Evolutionary conservation across 2,329 filamentous ascomycete species (phyloP).

Genomic region (Colletotrichum truncatum): DNA sequence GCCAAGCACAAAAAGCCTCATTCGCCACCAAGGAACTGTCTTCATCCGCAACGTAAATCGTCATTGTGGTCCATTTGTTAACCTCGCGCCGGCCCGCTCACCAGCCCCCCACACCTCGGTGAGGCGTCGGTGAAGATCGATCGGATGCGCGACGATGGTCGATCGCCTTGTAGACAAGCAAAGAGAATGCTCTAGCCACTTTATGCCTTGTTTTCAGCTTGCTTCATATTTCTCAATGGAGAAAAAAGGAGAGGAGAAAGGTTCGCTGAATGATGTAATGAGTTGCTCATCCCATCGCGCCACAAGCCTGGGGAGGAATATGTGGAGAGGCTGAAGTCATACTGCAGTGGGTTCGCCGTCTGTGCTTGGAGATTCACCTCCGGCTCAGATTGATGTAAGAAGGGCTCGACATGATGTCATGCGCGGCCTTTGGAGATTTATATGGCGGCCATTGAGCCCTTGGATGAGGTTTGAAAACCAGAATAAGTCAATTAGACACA

Average conservation of each 20-base stretch:
- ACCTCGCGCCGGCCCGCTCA: background rate
- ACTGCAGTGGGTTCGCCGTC: slow-evolving; percentile 12
- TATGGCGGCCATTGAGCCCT: background rate
- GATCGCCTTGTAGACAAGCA: background rate
- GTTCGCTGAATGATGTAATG: slow-evolving; percentile 18
- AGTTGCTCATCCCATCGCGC: background rate
- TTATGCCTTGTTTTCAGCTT: background rate
- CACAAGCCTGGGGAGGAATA: background rate
- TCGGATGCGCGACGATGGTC: background rate
- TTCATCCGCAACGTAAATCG: background rate
- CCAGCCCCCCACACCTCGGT: background rate
- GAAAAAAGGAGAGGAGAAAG: background rate
- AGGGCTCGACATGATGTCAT: slow-evolving; percentile 26
- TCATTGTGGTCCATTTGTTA: background rate
- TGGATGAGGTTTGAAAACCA: background rate
- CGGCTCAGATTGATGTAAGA: slow-evolving; percentile 20
- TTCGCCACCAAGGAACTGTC: background rate
- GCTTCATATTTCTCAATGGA: background rate
- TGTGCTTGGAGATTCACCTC: slow-evolving; percentile 12
- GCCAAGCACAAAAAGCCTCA: fast-evolving
- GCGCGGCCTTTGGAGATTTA: background rate
- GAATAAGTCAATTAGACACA: background rate
- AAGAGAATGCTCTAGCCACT: background rate
- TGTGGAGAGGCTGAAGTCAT: slow-evolving; percentile 31
- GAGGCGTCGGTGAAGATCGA: background rate